phyloP scores from a whole-genome alignment of 331 rosid species.

The Phaseolus coccineus region DNA sequence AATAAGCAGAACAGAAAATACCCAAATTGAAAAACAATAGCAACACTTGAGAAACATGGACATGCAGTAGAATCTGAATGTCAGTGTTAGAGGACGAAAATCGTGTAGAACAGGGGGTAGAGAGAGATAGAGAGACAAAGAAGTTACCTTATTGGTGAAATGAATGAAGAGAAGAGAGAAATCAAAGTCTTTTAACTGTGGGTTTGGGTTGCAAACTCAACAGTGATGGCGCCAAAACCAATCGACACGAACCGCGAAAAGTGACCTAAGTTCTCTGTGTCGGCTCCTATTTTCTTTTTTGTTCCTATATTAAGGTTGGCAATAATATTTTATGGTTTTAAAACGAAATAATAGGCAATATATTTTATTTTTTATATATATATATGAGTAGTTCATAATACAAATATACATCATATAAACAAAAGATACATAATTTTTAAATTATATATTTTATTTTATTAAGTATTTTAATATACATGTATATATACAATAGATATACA shows the following conservation, averaged over 20 bases:
- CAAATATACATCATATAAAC: too few relatives aligned
- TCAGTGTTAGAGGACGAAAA: neutral
- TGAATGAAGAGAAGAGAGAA: neutral
- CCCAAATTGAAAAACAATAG: neutral
- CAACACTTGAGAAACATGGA: neutral
- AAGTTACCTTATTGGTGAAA: neutral
- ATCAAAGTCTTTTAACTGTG: neutral
- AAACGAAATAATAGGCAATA: neutral
- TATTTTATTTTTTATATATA: too few relatives aligned
- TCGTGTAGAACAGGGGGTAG: neutral
- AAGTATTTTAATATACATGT: too few relatives aligned
- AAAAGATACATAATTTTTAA: too few relatives aligned
- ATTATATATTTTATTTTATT: too few relatives aligned
- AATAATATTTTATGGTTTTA: too few relatives aligned
- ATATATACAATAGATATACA: too few relatives aligned
- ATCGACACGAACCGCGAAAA: neutral
- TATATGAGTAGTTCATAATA: too few relatives aligned
- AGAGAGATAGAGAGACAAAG: neutral
- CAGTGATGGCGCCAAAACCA: slow-evolving; percentile 22
- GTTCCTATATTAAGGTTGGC: too few relatives aligned
- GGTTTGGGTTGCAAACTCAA: neutral
- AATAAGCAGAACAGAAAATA: neutral
- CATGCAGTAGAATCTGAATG: neutral
- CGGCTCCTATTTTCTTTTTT: too few relatives aligned
- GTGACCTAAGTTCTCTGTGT: neutral